Conservation (phyloP, 495 filamentous ascomycete genomes). For the Lasiosphaeris hirsuta region DNA sequence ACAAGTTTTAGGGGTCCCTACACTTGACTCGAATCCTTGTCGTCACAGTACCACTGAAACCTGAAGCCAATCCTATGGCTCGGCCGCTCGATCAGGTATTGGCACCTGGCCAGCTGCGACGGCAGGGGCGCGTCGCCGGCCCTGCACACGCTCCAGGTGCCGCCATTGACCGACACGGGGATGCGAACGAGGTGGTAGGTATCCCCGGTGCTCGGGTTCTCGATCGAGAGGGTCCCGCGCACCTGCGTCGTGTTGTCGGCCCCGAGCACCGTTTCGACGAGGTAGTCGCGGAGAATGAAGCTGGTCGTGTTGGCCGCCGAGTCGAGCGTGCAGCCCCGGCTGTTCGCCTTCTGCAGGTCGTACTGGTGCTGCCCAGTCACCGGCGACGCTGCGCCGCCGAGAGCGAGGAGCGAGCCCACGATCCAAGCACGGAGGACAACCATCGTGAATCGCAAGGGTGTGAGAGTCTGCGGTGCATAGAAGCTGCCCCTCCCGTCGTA, state of each 20-base stretch:
- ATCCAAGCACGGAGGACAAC: no score
- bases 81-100: constrained; percentile 7
- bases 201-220: constrained; percentile 7
- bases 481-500: no score
- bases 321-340: no score
- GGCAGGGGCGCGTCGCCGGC: constrained; percentile 2
- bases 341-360: no score
- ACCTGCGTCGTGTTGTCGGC: neutral
- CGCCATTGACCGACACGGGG: constrained; percentile 2
- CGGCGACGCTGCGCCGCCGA: no score
- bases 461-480: no score
- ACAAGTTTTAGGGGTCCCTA: neutral
- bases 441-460: no score
- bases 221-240: constrained; percentile 6
- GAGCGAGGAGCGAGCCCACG: no score
- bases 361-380: no score
- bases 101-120: constrained; percentile 2
- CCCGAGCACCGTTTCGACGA: neutral
- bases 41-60: constrained; percentile 10
- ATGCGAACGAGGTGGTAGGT: constrained; percentile 4
- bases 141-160: constrained; percentile 5
- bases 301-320: no score
- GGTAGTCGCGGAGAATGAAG: no score
- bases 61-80: constrained; percentile 6
- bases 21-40: neutral